These are phyloP conservation scores for Exserohilum rostratum DNA, from an alignment of 2,329 filamentous ascomycete species.

Conservation along the genomic window DNA sequence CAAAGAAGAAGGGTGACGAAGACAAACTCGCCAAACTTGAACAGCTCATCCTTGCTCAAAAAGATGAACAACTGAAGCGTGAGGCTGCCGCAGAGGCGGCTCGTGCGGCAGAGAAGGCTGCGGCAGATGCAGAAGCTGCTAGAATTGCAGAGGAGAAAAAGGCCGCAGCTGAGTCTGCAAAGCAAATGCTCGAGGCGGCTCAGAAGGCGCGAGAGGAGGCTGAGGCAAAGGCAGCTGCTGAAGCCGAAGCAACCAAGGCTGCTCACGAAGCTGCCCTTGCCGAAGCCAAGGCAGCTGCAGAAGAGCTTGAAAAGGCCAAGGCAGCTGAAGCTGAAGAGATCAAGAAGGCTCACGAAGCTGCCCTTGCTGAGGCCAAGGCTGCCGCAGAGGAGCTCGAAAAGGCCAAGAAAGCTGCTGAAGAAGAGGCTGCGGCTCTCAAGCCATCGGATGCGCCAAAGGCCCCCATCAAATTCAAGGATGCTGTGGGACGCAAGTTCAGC, in stretches of 20 bases:
- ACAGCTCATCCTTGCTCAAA: constrained; percentile 50
- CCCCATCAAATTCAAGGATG: constrained; percentile 42
- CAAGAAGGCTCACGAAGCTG: constrained; percentile 54
- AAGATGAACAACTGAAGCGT: constrained; percentile 48
- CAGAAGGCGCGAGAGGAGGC: constrained; percentile 41
- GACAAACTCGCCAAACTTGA: constrained; percentile 43
- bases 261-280: constrained; percentile 55
- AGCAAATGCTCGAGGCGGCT: constrained; percentile 37
- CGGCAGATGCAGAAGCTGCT: constrained; percentile 55
- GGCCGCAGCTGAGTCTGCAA: constrained; percentile 39
- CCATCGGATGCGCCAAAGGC: constrained; percentile 58
- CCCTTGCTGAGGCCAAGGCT: constrained; percentile 52
- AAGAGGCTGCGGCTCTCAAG: constrained; percentile 49
- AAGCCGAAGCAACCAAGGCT: constrained; percentile 46
- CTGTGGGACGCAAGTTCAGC: constrained; percentile 38
- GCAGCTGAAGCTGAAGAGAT: constrained; percentile 40
- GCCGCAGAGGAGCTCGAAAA: constrained; percentile 54
- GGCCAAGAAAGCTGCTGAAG: constrained; percentile 56
- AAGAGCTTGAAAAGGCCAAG: constrained; percentile 40
- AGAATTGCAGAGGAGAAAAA: constrained; percentile 59
- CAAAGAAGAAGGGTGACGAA: constrained; percentile 47
- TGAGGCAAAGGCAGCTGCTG: constrained; percentile 38
- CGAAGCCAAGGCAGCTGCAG: constrained; percentile 47
- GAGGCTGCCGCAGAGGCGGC: constrained; percentile 43
- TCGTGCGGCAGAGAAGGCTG: constrained; percentile 53